Conservation (phyloP, 441 rosid genomes). For the Brassica hybrid region DNA sequence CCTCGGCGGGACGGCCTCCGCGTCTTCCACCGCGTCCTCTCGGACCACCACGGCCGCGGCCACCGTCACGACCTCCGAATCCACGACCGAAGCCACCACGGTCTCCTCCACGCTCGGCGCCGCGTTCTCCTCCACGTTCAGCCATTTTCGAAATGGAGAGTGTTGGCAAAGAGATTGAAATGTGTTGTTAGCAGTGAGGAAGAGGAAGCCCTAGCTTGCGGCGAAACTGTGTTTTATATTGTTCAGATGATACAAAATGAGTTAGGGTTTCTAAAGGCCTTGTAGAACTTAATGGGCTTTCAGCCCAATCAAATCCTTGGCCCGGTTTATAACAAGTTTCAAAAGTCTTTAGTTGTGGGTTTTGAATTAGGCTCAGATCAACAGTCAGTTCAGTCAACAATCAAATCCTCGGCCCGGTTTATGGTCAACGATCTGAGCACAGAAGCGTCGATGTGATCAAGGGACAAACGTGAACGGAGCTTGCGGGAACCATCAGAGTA, state of each 20-base stretch:
- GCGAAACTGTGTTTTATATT: background rate
- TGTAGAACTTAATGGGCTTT: background rate
- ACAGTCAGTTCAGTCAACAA: too few relatives aligned
- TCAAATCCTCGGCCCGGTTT: too few relatives aligned
- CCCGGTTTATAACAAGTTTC: background rate
- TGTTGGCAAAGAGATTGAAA: background rate
- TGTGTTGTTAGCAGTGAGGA: background rate
- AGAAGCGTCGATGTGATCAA: slow-evolving; percentile 8
- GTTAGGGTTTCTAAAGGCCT: slow-evolving; percentile 39
- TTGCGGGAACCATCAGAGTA: slow-evolving; percentile 60
- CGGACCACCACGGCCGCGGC: slow-evolving; percentile 52
- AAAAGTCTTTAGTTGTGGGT: background rate
- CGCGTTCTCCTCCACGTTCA: slow-evolving; percentile 47
- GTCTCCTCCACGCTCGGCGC: slow-evolving; percentile 47
- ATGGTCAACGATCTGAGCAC: slow-evolving; percentile 19
- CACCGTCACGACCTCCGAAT: slow-evolving; percentile 56
- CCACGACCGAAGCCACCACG: slow-evolving; percentile 60
- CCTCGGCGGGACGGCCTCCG: slow-evolving; percentile 67
- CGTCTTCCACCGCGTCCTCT: slow-evolving; percentile 73
- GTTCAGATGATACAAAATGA: background rate
- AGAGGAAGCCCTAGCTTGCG: slow-evolving; percentile 17
- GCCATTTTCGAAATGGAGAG: slow-evolving; percentile 30
- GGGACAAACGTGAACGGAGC: slow-evolving; percentile 52
- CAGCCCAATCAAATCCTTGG: background rate
- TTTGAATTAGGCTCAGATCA: too few relatives aligned